Conservation (phyloP, 2,329 filamentous ascomycete species). For the Talaromyces rugulosus region DNA sequence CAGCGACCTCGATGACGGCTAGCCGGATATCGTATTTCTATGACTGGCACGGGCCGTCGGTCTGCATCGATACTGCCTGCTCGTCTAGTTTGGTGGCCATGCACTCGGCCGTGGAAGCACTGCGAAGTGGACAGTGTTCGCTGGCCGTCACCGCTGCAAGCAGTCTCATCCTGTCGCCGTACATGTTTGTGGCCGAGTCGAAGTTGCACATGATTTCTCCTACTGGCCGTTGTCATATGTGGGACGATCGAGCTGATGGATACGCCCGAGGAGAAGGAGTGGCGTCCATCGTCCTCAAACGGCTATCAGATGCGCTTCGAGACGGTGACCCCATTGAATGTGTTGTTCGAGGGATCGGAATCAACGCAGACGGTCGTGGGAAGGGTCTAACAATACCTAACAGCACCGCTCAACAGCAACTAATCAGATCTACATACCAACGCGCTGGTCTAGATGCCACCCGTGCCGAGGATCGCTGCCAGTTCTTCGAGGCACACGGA, state of each 20-base stretch:
- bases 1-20: constrained; percentile 14
- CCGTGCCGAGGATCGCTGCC: constrained; percentile 23
- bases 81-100: constrained; percentile 38
- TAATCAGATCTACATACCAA: constrained; percentile 38
- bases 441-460: constrained; percentile 34
- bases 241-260: constrained; percentile 45
- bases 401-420: constrained; percentile 31
- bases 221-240: constrained; percentile 49
- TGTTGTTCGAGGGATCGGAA: constrained; percentile 30
- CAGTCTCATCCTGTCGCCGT: constrained; percentile 25
- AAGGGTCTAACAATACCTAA: constrained; percentile 34
- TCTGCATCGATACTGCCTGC: constrained; percentile 46
- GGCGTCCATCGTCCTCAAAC: constrained; percentile 49
- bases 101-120: constrained; percentile 27
- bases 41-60: constrained; percentile 35
- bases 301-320: constrained; percentile 43
- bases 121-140: constrained; percentile 24
- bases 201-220: constrained; percentile 47
- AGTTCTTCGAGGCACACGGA: constrained; percentile 46
- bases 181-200: constrained; percentile 28
- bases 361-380: constrained; percentile 35
- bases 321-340: constrained; percentile 45
- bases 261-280: constrained; percentile 53
- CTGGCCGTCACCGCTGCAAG: constrained; percentile 21
- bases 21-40: constrained; percentile 41